Evolutionary conservation across 2,329 filamentous ascomycete species (phyloP), one percentile per base, ranked within the genome.

Genomic region (Sclerotiophoma versabilis): DNA sequence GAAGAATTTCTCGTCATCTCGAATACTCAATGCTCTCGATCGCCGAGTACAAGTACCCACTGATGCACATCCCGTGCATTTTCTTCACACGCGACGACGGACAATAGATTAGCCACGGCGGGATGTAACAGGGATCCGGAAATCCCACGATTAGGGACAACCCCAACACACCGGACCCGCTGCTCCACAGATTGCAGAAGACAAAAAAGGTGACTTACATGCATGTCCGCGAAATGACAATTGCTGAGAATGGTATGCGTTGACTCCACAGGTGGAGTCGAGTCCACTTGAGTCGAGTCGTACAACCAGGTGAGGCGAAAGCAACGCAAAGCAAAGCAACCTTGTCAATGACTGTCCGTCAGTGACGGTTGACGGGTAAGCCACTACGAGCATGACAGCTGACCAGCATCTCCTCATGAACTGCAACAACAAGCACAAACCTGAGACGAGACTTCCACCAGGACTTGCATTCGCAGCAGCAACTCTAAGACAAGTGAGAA

Each of bases 271-370:
- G 25, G 19, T 29, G 36, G 37, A 30, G 15, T 15, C 4, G 17
- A 39, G 26, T 54, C 44, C 44, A 48, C 39, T 44, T 48, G 44
- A 44, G 26, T 33, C 41, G 42, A 34, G 14, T 46, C 7, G 22
- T 23, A 49, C 38, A 43, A 19, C 47, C 23, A 49, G 23, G 17
- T 25, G 5, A 37, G n/a, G 29, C 37, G 20, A 49, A 48, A 37
- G 26, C 8, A 32, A 23, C 27, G 26, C 15, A 38, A 37, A 37
- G 15, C 23, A 37, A 38, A 30, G 44, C 33, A 30, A 20, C 15
- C 17, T 23, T 38, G 17, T 10, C 17, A 22, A 17, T 14, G 11
- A 17, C 17, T 14, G 27, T 14, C 17, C 14, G 15, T 26, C 17
- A 19, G n/a, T 36, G 17, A 36, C 33, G n/a, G 22, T 9, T 26